Conservation (phyloP, 768 basidiomycete genomes). For the Hericium erinaceus region DNA sequence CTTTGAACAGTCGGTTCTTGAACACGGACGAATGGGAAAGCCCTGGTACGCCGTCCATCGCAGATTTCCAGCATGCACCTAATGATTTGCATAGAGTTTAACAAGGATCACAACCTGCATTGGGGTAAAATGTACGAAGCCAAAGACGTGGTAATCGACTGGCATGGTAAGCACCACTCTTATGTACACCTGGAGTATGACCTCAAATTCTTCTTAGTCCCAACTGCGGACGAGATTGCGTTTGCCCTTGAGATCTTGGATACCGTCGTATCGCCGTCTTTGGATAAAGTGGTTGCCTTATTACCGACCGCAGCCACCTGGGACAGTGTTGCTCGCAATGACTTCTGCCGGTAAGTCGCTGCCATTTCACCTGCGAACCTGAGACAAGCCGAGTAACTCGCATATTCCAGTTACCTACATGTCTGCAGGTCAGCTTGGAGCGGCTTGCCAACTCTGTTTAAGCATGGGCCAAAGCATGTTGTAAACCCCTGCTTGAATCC, state of each 20-base stretch:
- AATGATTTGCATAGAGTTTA: slow-evolving; percentile 40
- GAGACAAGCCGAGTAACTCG: slow-evolving; percentile 2
- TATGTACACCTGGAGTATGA: neutral
- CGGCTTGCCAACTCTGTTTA: slow-evolving; percentile 63
- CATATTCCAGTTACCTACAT: slow-evolving; percentile 46
- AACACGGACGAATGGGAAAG: slow-evolving; percentile 76
- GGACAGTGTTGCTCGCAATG: slow-evolving; percentile 61
- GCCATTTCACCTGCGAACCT: neutral
- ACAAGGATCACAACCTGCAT: slow-evolving; percentile 48
- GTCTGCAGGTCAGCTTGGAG: slow-evolving; percentile 69
- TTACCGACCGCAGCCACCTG: slow-evolving; percentile 47
- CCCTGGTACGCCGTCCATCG: slow-evolving; percentile 41
- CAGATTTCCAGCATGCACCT: neutral
- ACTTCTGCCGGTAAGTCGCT: slow-evolving; percentile 65
- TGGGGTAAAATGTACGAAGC: slow-evolving; percentile 81
- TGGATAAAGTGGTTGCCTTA: slow-evolving; percentile 59
- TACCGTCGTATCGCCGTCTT: slow-evolving; percentile 51
- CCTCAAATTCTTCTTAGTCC: slow-evolving; percentile 30
- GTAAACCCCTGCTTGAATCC: slow-evolving; percentile 48
- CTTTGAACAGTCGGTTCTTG: slow-evolving; percentile 69
- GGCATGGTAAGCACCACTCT: slow-evolving; percentile 56
- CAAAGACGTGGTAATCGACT: slow-evolving; percentile 74
- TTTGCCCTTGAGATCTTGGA: slow-evolving; percentile 76
- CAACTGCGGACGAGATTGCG: slow-evolving; percentile 59
- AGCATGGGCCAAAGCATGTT: slow-evolving; percentile 48